A percentile compares a stretch with the other conserved stretches of the same genome.
phyloP scores from a whole-genome alignment of 2,329 filamentous ascomycete genomes.

The Shiraia sp. region DNA sequence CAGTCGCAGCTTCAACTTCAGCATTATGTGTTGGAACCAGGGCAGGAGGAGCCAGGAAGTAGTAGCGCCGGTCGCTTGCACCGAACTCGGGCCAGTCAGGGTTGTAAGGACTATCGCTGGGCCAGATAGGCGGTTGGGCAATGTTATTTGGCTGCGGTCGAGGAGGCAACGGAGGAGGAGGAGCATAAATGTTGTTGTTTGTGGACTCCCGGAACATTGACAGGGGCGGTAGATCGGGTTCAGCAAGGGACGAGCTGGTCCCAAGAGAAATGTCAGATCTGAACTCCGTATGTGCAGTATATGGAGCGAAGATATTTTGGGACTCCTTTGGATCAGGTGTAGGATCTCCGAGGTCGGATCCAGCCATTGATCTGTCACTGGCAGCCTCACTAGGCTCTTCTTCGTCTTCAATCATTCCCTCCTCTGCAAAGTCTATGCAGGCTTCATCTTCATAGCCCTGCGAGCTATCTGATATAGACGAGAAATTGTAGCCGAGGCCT shows the following conservation, averaged over 20 bases:
- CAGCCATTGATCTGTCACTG: no score
- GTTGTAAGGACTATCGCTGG: no score
- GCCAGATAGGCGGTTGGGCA: no score
- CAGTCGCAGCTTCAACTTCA: neutral
- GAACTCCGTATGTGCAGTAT: neutral
- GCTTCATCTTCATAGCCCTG: neutral
- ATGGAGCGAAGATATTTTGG: neutral
- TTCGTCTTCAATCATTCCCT: no score
- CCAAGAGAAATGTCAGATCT: neutral
- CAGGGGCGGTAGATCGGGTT: neutral
- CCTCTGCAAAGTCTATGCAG: no score
- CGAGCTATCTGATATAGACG: neutral
- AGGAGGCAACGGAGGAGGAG: conserved; percentile 22
- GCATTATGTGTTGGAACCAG: conserved; percentile 10
- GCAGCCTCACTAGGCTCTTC: no score
- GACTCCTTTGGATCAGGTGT: neutral
- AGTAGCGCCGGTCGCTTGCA: neutral
- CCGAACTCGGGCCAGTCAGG: no score
- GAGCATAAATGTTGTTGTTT: neutral
- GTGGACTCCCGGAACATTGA: neutral
- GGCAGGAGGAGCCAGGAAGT: conserved; percentile 11
- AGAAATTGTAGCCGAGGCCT: neutral
- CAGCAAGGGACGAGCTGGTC: neutral
- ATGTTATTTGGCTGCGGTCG: no score
- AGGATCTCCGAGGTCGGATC: no score